Evolutionary conservation across 768 basidiomycete species (phyloP).

Genomic region (Leccinum barrowsii): DNA sequence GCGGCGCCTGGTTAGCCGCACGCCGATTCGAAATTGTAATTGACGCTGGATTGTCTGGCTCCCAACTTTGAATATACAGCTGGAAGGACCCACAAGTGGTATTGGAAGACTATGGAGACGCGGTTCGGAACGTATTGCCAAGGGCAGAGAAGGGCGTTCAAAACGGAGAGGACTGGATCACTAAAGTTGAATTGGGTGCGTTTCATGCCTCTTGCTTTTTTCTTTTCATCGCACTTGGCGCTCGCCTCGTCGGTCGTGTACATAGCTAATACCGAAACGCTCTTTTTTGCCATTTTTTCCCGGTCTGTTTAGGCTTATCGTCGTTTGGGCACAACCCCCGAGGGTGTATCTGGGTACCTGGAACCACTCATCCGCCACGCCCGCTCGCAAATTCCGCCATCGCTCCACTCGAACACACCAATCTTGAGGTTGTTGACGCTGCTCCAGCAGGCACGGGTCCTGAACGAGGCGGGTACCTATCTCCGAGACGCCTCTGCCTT

Average conservation of each 20-base stretch:
- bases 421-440: constrained; percentile 85
- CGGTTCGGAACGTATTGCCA: constrained; percentile 59
- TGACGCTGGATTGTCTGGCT: constrained; percentile 98
- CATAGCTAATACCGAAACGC: neutral
- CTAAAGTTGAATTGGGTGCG: constrained; percentile 92
- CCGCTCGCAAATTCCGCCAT: constrained; percentile 77
- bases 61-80: constrained; percentile 84
- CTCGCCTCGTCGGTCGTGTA: neutral
- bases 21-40: constrained; percentile 92
- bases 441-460: constrained; percentile 63
- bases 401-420: constrained; percentile 79
- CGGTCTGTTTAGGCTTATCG: constrained; percentile 69
- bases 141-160: constrained; percentile 90
- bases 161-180: constrained; percentile 79
- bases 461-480: constrained; percentile 75
- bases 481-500: constrained; percentile 76
- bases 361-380: constrained; percentile 86
- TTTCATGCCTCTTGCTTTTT: constrained; percentile 1
- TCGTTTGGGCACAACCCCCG: constrained; percentile 66
- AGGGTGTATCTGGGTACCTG: constrained; percentile 71
- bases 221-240: neutral
- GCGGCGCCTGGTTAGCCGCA: constrained; percentile 71
- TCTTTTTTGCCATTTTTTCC: neutral
- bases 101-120: constrained; percentile 47
- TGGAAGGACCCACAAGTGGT: constrained; percentile 81